A percentile compares a stretch with the other conserved stretches of the same genome.
These are phyloP conservation scores for Botrytis fabae DNA, from an alignment of 2,329 filamentous ascomycete genomes.

Conservation along the genomic window DNA sequence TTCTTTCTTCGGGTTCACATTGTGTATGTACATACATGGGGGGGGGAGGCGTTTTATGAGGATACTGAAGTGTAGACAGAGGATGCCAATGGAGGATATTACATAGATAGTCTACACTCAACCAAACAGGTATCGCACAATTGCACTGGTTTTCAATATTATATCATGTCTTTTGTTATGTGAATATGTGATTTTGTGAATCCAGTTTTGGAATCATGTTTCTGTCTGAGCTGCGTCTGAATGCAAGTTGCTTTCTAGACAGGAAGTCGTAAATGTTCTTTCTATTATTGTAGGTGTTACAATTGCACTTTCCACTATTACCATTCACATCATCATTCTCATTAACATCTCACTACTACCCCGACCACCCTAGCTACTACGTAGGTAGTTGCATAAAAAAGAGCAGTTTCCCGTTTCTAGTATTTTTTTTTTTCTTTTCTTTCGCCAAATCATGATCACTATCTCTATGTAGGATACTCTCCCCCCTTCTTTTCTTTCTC, in stretches of 20 bases:
- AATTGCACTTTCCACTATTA: neutral
- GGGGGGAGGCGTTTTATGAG: neutral
- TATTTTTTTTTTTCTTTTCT: too few relatives aligned
- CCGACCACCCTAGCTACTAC: neutral
- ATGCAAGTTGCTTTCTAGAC: neutral
- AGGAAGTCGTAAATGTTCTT: neutral
- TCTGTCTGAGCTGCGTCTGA: neutral
- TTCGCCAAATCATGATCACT: too few relatives aligned
- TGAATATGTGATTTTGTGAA: neutral
- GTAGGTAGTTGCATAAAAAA: neutral
- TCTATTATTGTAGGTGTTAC: neutral
- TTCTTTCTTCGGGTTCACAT: neutral
- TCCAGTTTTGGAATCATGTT: neutral
- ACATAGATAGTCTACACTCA: neutral
- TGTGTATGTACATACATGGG: neutral
- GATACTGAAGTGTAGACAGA: neutral
- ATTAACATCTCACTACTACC: neutral
- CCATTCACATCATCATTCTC: neutral
- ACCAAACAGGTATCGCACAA: neutral
- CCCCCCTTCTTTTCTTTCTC: too few relatives aligned
- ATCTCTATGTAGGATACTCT: too few relatives aligned
- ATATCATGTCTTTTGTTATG: neutral
- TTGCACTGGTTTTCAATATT: neutral
- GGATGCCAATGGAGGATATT: conserved; percentile 9
- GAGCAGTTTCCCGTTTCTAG: too few relatives aligned